Evolutionary conservation across 257 asterid genomes (phyloP).

Genomic region (Salvia miltiorrhiza): DNA sequence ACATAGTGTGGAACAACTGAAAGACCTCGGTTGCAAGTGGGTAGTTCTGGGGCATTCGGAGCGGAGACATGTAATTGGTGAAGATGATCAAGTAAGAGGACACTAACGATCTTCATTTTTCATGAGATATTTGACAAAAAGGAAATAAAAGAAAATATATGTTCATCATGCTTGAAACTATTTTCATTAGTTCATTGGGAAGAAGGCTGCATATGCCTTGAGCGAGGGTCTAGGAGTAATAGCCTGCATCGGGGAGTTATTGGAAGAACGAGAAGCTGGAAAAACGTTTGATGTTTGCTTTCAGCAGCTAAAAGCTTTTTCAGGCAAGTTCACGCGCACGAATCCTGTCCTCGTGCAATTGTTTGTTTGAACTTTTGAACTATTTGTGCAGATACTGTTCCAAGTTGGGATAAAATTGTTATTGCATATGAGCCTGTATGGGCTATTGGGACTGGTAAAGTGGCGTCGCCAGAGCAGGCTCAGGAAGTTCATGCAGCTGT

Average conservation of each 20-base stretch:
- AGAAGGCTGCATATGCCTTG: constrained; percentile 97
- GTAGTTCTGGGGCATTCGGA: constrained; percentile 98
- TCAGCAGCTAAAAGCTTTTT: constrained; percentile 82
- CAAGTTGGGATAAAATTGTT: constrained; percentile 87
- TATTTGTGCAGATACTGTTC: constrained; percentile 64
- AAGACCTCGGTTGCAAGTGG: constrained; percentile 95
- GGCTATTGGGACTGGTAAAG: constrained; percentile 99
- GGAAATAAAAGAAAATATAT: too few species aligned
- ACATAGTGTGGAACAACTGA: constrained; percentile 89
- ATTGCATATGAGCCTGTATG: constrained; percentile 97
- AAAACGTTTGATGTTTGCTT: constrained; percentile 94
- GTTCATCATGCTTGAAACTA: constrained; percentile 5
- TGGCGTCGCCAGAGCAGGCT: constrained; percentile 97
- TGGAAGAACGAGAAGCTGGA: constrained; percentile 94
- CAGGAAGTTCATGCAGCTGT: constrained; percentile 95
- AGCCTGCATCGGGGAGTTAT: constrained; percentile 95
- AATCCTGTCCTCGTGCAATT: neutral
- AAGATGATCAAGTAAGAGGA: constrained; percentile 73
- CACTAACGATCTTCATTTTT: neutral
- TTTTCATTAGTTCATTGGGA: constrained; percentile 77
- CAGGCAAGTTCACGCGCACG: constrained; percentile 40
- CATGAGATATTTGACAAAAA: too few species aligned
- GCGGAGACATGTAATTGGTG: constrained; percentile 87
- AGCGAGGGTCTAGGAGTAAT: constrained; percentile 83
- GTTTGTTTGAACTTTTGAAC: too few species aligned